Evolutionary conservation across 495 filamentous ascomycete genomes (phyloP).

Genomic region (Neurospora pannonica): DNA sequence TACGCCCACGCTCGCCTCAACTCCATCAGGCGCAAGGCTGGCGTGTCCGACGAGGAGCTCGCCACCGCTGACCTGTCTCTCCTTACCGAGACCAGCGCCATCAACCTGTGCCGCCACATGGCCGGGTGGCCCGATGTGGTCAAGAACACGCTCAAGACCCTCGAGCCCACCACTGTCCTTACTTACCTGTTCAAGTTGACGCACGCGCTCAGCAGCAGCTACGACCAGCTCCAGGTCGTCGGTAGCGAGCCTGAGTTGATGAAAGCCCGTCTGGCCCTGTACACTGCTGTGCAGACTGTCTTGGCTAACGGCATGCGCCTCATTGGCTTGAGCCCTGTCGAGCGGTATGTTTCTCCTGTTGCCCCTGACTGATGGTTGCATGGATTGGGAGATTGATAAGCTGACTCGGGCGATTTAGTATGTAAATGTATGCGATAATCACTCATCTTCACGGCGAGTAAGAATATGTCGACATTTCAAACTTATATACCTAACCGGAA

Average conservation of each 20-base stretch:
- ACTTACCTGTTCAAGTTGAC: conserved; percentile 87
- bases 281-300: conserved; percentile 67
- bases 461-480: not conserved
- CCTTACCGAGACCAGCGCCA: conserved; percentile 49
- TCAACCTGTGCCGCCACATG: conserved; percentile 50
- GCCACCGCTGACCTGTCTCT: conserved; percentile 46
- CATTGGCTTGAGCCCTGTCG: conserved; percentile 68
- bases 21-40: conserved; percentile 48
- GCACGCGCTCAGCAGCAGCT: conserved; percentile 71
- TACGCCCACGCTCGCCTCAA: conserved; percentile 58
- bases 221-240: conserved; percentile 71
- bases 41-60: conserved; percentile 43
- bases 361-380: not conserved
- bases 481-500: not conserved
- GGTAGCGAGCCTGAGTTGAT: conserved; percentile 62
- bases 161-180: conserved; percentile 59
- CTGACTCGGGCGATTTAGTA: conserved; percentile 10
- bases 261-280: conserved; percentile 73
- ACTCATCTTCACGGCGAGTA: not conserved
- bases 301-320: conserved; percentile 77
- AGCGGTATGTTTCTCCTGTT: conserved; percentile 33
- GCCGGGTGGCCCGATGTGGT: conserved; percentile 57
- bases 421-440: conserved; percentile 8
- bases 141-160: conserved; percentile 52
- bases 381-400: not conserved